A percentile compares a stretch with the other conserved stretches of the same genome.
Evolutionary conservation across 108 stramenopile genomes (phyloP).

Genomic region (Skeletonema menzelii): DNA sequence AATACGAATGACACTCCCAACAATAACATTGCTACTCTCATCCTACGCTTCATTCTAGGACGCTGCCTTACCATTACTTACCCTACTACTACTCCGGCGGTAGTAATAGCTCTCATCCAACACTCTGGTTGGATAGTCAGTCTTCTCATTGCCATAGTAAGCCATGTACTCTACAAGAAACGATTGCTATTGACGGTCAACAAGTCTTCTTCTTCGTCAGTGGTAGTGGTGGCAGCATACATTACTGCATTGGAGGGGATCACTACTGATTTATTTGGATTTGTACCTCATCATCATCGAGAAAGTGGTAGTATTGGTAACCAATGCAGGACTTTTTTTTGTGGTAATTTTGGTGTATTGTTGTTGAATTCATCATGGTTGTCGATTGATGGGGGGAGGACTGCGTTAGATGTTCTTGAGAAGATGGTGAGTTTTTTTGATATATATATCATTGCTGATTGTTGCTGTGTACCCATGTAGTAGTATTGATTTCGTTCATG

Average conservation of each 20-base stretch:
- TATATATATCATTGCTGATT: too few species aligned
- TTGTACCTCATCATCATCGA: conserved; percentile 12
- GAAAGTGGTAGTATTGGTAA: not conserved
- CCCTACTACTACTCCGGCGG: not conserved
- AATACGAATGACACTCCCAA: too few species aligned
- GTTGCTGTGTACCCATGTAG: too few species aligned
- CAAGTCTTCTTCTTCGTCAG: too few species aligned
- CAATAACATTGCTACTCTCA: not conserved
- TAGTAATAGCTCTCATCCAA: not conserved
- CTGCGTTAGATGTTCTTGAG: conserved; percentile 68
- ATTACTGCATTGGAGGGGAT: conserved; percentile 69
- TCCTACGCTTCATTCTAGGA: conserved; percentile 24
- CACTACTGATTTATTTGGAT: conserved; percentile 61
- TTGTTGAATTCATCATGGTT: conserved; percentile 73
- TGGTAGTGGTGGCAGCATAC: conserved; percentile 44
- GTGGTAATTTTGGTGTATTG: conserved; percentile 84
- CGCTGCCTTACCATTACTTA: conserved; percentile 17
- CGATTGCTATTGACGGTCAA: too few species aligned
- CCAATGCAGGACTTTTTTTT: conserved; percentile 34
- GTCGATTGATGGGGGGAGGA: conserved; percentile 49
- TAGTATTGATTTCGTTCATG: too few species aligned
- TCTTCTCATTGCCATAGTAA: conserved; percentile 33
- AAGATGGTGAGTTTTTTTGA: conserved; percentile 50
- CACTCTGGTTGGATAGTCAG: conserved; percentile 71
- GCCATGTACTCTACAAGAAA: conserved; percentile 13